Evolutionary conservation across 2,329 filamentous ascomycete species (phyloP).

Genomic region (Talaromyces pinophilus): DNA sequence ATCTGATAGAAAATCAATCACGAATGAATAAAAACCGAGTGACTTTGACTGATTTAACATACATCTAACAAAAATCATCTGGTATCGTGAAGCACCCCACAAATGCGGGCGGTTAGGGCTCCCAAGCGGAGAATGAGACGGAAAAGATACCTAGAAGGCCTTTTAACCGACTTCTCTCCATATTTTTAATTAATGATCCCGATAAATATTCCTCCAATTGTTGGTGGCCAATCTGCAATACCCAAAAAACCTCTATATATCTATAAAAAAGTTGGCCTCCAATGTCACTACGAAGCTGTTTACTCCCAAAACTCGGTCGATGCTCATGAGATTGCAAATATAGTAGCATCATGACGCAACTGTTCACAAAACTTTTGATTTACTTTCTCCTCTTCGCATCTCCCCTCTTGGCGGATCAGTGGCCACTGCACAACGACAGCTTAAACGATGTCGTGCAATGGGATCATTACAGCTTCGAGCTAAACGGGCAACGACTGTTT

Average conservation of each 20-base stretch:
- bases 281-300: background rate
- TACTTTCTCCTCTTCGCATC: slow-evolving; percentile 1
- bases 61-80: background rate
- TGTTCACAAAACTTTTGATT: background rate
- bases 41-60: background rate
- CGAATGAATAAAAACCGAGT: background rate
- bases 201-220: slow-evolving; percentile 6
- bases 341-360: background rate
- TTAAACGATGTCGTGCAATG: slow-evolving; percentile 46
- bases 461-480: slow-evolving; percentile 57
- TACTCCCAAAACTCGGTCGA: background rate
- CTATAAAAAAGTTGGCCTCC: background rate
- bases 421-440: slow-evolving; percentile 5
- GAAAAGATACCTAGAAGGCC: background rate
- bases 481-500: slow-evolving; percentile 55
- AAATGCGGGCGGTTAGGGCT: background rate
- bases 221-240: background rate
- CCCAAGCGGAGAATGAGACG: background rate
- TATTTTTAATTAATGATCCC: background rate
- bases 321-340: background rate
- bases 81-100: background rate
- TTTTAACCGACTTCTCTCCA: background rate
- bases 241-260: background rate
- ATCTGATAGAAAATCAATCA: background rate
- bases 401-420: background rate